Evolutionary conservation across 495 filamentous ascomycete genomes (phyloP).

Genomic region (Extremus antarcticus): DNA sequence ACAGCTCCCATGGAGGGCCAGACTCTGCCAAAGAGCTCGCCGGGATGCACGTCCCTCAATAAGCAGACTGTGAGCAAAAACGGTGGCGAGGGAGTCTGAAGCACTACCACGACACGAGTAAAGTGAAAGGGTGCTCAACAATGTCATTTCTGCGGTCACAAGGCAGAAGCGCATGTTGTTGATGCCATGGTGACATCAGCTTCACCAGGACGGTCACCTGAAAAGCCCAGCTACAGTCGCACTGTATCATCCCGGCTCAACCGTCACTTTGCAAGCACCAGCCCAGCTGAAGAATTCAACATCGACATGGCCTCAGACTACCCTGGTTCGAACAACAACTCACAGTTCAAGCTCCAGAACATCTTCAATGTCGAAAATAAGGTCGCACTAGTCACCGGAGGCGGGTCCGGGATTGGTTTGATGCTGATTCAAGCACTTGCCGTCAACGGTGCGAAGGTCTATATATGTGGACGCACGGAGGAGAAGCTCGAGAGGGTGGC

Average conservation of each 20-base stretch:
- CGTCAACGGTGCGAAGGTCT: slow-evolving; percentile 45
- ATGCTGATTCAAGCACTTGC: slow-evolving; percentile 49
- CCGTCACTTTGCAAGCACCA: slow-evolving; percentile 9
- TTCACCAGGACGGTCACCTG: neutral
- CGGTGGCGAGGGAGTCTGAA: too few species aligned
- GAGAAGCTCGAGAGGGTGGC: slow-evolving; percentile 47
- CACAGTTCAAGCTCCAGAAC: slow-evolving; percentile 37
- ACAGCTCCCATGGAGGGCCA: too few species aligned
- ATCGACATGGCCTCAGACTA: slow-evolving; percentile 20
- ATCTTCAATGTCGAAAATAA: slow-evolving; percentile 48
- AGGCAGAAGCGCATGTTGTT: neutral
- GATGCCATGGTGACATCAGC: slow-evolving; percentile 7
- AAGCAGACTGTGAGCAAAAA: too few species aligned
- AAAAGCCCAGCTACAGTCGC: slow-evolving; percentile 3
- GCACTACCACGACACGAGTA: neutral
- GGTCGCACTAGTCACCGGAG: slow-evolving; percentile 46
- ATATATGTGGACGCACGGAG: slow-evolving; percentile 47
- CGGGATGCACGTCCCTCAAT: too few species aligned
- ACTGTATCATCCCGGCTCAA: too few species aligned
- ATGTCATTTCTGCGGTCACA: neutral
- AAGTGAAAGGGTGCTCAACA: neutral
- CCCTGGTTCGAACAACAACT: slow-evolving; percentile 33
- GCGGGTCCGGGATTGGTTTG: slow-evolving; percentile 27
- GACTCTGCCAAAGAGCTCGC: too few species aligned
- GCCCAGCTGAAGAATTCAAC: neutral